Base-by-base conservation (phyloP, 164 flowering plant genomes). In the Liquidambar formosana region DNA sequence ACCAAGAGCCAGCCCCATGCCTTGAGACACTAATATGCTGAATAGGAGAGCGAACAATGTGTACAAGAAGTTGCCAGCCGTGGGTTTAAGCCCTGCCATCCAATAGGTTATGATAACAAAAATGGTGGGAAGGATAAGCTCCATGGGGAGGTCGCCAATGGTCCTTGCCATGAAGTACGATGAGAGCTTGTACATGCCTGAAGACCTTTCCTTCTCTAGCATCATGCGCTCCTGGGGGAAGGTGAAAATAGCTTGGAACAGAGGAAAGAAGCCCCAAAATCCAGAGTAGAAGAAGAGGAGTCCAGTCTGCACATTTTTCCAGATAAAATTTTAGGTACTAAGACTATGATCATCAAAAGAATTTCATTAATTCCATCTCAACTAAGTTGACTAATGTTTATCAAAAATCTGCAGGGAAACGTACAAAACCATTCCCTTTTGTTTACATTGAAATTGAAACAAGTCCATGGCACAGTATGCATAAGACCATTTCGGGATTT, bases 1-100 rank as follows among this genome's bases (percentile, higher is more conserved):
- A 0, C 98, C 98, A 2, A 91, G 15, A 8, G 95, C 95, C 0
- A 93, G 80, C 1, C 97, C 98, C 0, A 93, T 81, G 28, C 98
- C 94, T 67, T 89, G 88, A 0, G 90, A 48, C 0, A 83, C 89
- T 15, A 91, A 18, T 0, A 87, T 91, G 38, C 72, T 77, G 22
- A 62, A 74, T 3, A 91, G 81, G 19, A 88, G 70, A 4, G 66
- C 79, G 28, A 77, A 67, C 9, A 93, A 63, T 25, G 86, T 77
- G 41, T 27, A 15, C 6, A 93, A 63, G 81, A 84, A 90, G 63
- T 68, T 60, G 0, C 9, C 46, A 0, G 76, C 47, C 0, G 70
- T 58, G 19, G 79, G 76, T 65, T 82, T 86, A 3, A 93, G 81
- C 3, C 97, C 97, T 1, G 83, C 88, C 97, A 88, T 89, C 87